Conservation (phyloP, 768 basidiomycete species). For the Suillus americanus region DNA sequence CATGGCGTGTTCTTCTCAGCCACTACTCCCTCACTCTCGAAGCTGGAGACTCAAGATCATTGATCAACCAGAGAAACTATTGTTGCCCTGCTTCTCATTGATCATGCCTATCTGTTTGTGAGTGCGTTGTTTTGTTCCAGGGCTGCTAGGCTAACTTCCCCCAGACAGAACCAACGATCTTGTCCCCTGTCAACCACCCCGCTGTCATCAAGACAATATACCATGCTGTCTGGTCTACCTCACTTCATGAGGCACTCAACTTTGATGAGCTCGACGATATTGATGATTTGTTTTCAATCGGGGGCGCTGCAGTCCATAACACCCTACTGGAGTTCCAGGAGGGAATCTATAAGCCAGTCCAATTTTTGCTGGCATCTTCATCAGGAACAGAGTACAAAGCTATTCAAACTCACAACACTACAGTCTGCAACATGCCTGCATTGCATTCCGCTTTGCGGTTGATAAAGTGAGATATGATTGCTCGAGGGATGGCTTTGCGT, state of each 20-base stretch:
- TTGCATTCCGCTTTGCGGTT: not conserved
- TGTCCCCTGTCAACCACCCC: not conserved
- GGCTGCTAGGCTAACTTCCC: too few relatives aligned
- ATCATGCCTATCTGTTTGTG: not conserved
- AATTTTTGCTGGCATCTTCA: not conserved
- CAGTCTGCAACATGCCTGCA: not conserved
- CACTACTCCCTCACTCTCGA: not conserved
- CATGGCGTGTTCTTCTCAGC: not conserved
- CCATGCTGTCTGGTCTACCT: not conserved
- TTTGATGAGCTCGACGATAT: not conserved
- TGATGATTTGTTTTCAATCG: not conserved
- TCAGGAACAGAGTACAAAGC: not conserved
- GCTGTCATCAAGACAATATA: not conserved
- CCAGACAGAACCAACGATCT: not conserved
- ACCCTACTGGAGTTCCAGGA: not conserved
- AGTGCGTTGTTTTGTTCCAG: not conserved
- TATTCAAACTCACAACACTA: not conserved
- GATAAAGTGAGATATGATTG: not conserved
- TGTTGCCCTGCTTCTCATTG: not conserved
- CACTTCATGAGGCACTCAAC: not conserved
- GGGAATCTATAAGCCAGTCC: not conserved
- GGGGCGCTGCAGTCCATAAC: not conserved
- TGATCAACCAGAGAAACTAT: not conserved
- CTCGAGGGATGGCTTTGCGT: not conserved
- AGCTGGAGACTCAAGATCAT: not conserved